Base-by-base conservation (phyloP, 1,284 basidiomycete genomes). In the Ganoderma resinaceum region DNA sequence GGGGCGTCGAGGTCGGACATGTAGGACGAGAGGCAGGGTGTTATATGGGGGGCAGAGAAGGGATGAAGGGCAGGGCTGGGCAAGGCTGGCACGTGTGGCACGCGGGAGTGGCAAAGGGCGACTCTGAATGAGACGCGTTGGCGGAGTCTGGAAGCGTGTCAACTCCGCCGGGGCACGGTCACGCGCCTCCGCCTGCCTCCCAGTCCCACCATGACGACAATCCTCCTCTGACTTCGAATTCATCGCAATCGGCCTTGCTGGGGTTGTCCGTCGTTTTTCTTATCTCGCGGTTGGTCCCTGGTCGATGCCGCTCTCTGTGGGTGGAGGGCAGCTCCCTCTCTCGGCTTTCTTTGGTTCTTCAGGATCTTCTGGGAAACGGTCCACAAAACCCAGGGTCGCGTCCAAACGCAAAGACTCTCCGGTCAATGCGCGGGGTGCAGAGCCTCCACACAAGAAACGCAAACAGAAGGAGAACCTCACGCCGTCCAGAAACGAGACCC, bases 1-100 rank as follows among this genome's bases (percentile, higher is more conserved):
- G 81, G 81, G 63, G 76, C 75, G 62, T 82, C 76, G 66, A 79
- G 67, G 67, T 81, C 75, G 31, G 77, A 74, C 72, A 75, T 76
- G 63, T 35, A 65, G 37, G 66, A 64, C 49, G 49, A 16, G 29
- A 23, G 31, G 1, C 12, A 29, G 16, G 18, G 60, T 26, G 3
- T 62, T 42, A 20, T 55, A 55, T 14, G 14, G 2, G 46, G 58
- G 38, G 58, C 59, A 33, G 62, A 53, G 62, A 38, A 58, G 31
- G 55, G 58, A 63, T 35, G 65, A 58, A 52, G 35, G 29, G 33
- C 20, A 33, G 18, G 40, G 5, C 3, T 20, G 29, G 20, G 33
- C 40, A 43, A 14, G 42, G n/a, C n/a, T n/a, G n/a, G n/a, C n/a
- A 62, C 42, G 52, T 37, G 42, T 53, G 58, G 62, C 46, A 65